Base-by-base conservation (phyloP, 192 early-diverging fungal species). In the Coemansia pectinata region DNA sequence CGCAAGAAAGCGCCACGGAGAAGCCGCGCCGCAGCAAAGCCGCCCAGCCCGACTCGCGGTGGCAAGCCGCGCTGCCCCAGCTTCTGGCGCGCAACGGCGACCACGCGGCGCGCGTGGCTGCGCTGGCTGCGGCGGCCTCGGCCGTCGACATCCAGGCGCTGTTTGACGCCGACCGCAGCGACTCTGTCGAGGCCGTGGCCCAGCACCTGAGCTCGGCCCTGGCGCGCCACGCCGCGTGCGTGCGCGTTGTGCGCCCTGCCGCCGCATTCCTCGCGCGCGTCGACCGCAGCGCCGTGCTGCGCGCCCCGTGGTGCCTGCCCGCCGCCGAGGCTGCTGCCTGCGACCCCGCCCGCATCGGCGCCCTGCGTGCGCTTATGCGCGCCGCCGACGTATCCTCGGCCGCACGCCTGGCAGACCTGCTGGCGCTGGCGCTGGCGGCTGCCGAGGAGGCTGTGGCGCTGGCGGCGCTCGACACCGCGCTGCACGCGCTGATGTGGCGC, bases 401-500 rank as follows among this genome's bases (percentile, higher is more conserved):
- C 57, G 17, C 38, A 1, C 34, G 57, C 15, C 17, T 59, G 0
- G 57, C 2, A 11, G 33, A 34, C 8, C 29, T 58, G 31, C 14
- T 59, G 57, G 57, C 44, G 36, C 15, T 72, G 5, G 42, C 34
- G 53, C 52, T 52, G 15, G 67, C 53, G 2, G 53, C 70, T n/a
- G 68, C 71, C 3, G 74, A 76, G 38, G 72, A 73, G 27, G 1
- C 27, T 14, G 57, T 55, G n/a, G 79, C 68, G 0, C 2, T 70
- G 7, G 64, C 74, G 1, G 74, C 74, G 11, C 77, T 84, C 10
- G 77, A 84, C 58, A 40, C 62, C 21, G 67, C 73, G 7, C 75
- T 70, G 27, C 67, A 71, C 60, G 69, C 63, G 59, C 31, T 76
- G 70, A 64, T 84, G n/a, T 84, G 81, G 81, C 67, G 73, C 6